Evolutionary conservation across 345 rosid species (phyloP).

Genomic region (Conringia planisiliqua): DNA sequence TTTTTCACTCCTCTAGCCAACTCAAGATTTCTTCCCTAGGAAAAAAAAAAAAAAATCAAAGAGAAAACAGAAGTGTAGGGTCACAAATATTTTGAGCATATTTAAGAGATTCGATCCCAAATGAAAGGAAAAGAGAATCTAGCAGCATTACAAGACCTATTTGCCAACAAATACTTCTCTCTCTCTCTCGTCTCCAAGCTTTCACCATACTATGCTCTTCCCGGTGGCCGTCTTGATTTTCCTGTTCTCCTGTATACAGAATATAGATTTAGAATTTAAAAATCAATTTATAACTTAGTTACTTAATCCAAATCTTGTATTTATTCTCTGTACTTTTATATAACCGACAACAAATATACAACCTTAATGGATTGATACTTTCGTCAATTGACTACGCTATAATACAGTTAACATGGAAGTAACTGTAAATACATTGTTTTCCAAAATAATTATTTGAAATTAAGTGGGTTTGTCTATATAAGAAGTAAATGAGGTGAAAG

Average conservation of each 20-base stretch:
- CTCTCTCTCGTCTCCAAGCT: constrained; percentile 1
- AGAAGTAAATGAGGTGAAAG: constrained; percentile 1
- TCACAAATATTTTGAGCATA: constrained; percentile 30
- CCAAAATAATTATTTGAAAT: not conserved
- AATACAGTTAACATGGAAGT: not conserved
- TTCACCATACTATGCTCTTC: constrained; percentile 24
- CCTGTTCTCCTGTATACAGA: constrained; percentile 32
- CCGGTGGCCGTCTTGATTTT: constrained; percentile 34
- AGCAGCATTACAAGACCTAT: constrained; percentile 32
- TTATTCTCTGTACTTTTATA: not conserved
- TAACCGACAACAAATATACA: not conserved
- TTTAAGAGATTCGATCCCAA: constrained; percentile 29
- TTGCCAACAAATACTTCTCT: constrained; percentile 19
- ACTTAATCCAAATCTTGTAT: not conserved
- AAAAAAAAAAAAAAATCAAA: not conserved
- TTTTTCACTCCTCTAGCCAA: not conserved
- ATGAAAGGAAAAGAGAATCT: constrained; percentile 36
- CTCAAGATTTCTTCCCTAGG: not conserved
- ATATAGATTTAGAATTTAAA: not conserved
- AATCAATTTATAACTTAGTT: not conserved
- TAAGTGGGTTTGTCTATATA: not conserved
- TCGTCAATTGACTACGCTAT: not conserved
- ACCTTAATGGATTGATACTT: not conserved
- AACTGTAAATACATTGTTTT: not conserved
- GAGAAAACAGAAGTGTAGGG: constrained; percentile 13